These are phyloP conservation scores for Pouteria campechiana DNA, from an alignment of 179 eudicot genomes.

Conservation along the genomic window DNA sequence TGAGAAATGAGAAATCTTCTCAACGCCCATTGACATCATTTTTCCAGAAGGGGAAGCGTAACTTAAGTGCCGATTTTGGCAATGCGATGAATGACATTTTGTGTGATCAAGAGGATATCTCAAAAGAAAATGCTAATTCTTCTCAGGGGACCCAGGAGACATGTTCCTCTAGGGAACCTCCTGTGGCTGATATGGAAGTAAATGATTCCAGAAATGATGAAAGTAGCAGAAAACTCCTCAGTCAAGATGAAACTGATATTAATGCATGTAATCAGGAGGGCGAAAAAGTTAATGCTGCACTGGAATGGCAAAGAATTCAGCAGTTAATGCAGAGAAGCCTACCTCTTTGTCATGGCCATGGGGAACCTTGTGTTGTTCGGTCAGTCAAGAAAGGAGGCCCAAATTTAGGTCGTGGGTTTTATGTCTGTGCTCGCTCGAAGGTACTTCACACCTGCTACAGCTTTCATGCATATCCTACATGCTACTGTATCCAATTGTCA, in stretches of 20 bases:
- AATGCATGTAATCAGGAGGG: conserved; percentile 19
- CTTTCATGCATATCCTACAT: neutral
- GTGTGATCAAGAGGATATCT: conserved; percentile 17
- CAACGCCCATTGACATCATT: conserved; percentile 83
- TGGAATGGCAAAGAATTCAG: conserved; percentile 94
- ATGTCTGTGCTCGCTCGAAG: conserved; percentile 94
- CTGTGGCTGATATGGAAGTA: conserved; percentile 8
- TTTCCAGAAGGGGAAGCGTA: conserved; percentile 37
- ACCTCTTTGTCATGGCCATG: conserved; percentile 87
- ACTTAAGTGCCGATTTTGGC: conserved; percentile 6
- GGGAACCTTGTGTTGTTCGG: conserved; percentile 76
- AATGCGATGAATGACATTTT: conserved; percentile 14
- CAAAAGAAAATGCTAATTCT: conserved; percentile 9
- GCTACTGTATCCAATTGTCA: neutral
- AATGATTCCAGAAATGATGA: conserved; percentile 7
- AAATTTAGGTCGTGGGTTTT: conserved; percentile 75
- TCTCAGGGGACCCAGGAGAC: too few species aligned
- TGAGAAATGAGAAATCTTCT: conserved; percentile 44
- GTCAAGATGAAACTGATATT: conserved; percentile 14
- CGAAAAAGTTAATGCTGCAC: conserved; percentile 41
- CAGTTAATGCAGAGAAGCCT: conserved; percentile 82
- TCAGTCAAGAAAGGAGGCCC: conserved; percentile 88
- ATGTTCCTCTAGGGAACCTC: conserved; percentile 9
- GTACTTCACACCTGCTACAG: conserved; percentile 19
- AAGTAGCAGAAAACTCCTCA: conserved; percentile 5